Percentiles rank a stretch among this genome's conserved stretches.
Conservation (phyloP, 768 basidiomycete genomes). For the Arthromyces matolae region DNA sequence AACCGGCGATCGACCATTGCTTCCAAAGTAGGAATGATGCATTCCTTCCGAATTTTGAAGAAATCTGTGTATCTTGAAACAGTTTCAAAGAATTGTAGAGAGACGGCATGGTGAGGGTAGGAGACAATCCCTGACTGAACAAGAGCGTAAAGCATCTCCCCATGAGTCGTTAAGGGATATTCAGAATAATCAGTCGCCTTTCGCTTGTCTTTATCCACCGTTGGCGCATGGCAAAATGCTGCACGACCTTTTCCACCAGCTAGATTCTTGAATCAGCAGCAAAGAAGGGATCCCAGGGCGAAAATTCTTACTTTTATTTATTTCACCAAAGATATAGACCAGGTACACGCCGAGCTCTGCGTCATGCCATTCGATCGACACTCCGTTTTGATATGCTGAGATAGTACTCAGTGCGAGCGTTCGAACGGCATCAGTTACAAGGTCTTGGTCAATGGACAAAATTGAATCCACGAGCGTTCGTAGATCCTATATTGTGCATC, state of each 20-base stretch:
- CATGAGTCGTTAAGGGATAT: constrained; percentile 84
- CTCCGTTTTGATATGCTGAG: constrained; percentile 60
- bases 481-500: constrained; percentile 56
- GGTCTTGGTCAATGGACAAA: constrained; percentile 76
- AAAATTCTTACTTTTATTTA: constrained; percentile 70
- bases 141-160: constrained; percentile 83
- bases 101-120: constrained; percentile 81
- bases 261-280: constrained; percentile 21
- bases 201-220: constrained; percentile 62
- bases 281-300: background rate
- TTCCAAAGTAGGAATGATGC: constrained; percentile 81
- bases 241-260: constrained; percentile 77
- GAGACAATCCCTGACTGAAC: constrained; percentile 78
- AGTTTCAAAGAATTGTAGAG: constrained; percentile 91
- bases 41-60: constrained; percentile 90
- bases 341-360: constrained; percentile 93
- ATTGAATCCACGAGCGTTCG: constrained; percentile 85
- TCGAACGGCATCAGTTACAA: constrained; percentile 77
- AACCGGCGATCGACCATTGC: constrained; percentile 85
- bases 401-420: constrained; percentile 73
- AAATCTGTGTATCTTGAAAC: constrained; percentile 92
- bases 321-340: constrained; percentile 91
- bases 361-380: constrained; percentile 80
- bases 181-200: constrained; percentile 69
- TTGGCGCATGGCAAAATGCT: constrained; percentile 80